phyloP scores from a whole-genome alignment of 768 basidiomycete species.

The Tulasnella sp. region DNA sequence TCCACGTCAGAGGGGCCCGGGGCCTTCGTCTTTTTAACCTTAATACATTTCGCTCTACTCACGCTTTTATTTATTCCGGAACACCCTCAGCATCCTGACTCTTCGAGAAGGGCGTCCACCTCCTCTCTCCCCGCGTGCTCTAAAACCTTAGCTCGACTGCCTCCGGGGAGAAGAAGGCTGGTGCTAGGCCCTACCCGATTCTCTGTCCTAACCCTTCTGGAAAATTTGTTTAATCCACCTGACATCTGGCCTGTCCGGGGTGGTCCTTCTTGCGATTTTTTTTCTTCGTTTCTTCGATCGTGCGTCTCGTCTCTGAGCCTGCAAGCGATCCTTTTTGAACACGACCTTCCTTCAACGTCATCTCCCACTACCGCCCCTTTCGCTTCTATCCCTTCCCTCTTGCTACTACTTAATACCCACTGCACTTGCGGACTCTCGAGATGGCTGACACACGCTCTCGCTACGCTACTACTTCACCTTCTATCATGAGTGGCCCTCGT shows the following conservation, averaged over 20 bases:
- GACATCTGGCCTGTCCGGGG: conserved; percentile 10
- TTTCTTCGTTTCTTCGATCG: background rate
- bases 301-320: background rate
- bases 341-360: conserved; percentile 2
- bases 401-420: conserved; percentile 8
- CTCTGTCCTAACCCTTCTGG: background rate
- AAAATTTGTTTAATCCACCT: background rate
- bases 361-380: conserved; percentile 12
- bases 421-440: background rate
- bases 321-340: conserved; percentile 13
- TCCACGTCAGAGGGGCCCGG: conserved; percentile 12
- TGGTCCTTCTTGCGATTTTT: background rate
- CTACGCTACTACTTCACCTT: background rate
- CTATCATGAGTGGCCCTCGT: conserved; percentile 5
- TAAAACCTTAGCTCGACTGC: conserved; percentile 6
- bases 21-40: conserved; percentile 7
- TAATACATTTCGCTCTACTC: background rate
- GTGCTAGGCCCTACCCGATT: conserved; percentile 13
- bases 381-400: background rate
- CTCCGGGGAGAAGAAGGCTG: conserved; percentile 8
- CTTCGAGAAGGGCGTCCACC: background rate
- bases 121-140: background rate
- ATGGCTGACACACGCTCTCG: conserved; percentile 6
- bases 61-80: conserved; percentile 2
- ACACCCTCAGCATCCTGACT: background rate